These are phyloP conservation scores for Pseudoscleropodium purum DNA, from an alignment of 225 moss, liverwort and hornwort species.

Conservation along the genomic window DNA sequence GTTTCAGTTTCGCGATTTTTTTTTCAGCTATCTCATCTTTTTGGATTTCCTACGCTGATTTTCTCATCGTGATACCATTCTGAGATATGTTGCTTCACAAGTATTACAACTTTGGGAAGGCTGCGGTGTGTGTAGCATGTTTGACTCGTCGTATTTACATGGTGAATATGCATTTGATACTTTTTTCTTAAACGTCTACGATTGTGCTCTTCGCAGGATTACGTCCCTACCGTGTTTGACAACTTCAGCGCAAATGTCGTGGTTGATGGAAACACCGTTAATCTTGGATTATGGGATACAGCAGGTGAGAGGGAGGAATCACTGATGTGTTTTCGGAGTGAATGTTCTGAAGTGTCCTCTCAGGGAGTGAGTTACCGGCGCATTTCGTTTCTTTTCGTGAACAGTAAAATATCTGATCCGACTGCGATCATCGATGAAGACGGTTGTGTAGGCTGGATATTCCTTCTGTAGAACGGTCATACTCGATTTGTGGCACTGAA, in stretches of 20 bases:
- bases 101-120: not conserved
- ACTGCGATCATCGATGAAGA: not conserved
- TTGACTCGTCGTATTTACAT: not conserved
- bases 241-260: slow-evolving; percentile 99
- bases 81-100: not conserved
- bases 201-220: slow-evolving; percentile 53
- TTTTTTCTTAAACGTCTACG: not conserved
- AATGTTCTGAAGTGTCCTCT: not conserved
- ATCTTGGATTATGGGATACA: slow-evolving; percentile 98
- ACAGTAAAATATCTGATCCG: not conserved
- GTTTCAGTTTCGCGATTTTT: not conserved
- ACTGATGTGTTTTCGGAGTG: not conserved
- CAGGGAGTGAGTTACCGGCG: not conserved
- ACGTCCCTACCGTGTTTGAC: slow-evolving; percentile 98
- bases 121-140: not conserved
- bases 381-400: not conserved
- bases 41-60: not conserved
- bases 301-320: slow-evolving; percentile 54
- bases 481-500: not conserved
- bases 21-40: not conserved
- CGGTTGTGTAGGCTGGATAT: not conserved
- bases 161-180: not conserved
- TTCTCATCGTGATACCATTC: not conserved
- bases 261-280: slow-evolving; percentile 98
- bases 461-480: not conserved